Base-by-base conservation (phyloP, 2,329 filamentous ascomycete genomes). In the Didymella pinodella region DNA sequence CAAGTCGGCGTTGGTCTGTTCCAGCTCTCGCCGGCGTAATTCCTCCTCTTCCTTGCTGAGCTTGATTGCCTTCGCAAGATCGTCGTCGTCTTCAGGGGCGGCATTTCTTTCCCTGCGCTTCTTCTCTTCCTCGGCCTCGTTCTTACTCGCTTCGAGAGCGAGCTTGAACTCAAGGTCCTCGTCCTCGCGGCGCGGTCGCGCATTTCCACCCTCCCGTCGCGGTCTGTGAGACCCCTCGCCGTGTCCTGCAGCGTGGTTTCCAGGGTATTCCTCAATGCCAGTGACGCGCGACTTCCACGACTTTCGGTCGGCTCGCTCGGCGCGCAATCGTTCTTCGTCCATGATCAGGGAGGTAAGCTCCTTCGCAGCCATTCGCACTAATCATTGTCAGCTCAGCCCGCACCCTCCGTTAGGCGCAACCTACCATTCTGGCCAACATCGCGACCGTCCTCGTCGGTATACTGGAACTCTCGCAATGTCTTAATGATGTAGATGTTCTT, bases 401-500 rank as follows among this genome's bases (percentile, higher is more conserved):
- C 10, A 2, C 28, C 20, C 18, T 36, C 16, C 5, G 18, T 14
- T n/a, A n/a, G 41, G 28, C 16, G 41, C 48, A 16, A 58, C 88
- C 68, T 82, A 97, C 95, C 94, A 80, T 97, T 98, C 74, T 97
- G 92, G 54, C 95, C 95, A 48, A 99, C 95, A 75, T 99, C 95
- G 65, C 90, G 87, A 47, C 93, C 92, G 64, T 99, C 95, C 73
- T 99, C 95, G 67, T 99, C 95, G 51, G 96, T 87, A 77, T 98
- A 96, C 75, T 95, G 91, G 72, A 99, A 99, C 79, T 99, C 95
- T 75, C 95, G 90, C 77, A 99, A 80, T 29, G 95, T 99, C 83
- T 97, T 98, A 83, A 99, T 97, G 79, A 99, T 95, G 80, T 97
- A 99, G 66, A 97, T 89, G 77, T 97, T 98, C 82, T 98, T 96